A percentile compares a stretch with the other conserved stretches of the same genome.
Evolutionary conservation across 2,329 filamentous ascomycete species (phyloP).

Genomic region (Cyanodermella asteris): DNA sequence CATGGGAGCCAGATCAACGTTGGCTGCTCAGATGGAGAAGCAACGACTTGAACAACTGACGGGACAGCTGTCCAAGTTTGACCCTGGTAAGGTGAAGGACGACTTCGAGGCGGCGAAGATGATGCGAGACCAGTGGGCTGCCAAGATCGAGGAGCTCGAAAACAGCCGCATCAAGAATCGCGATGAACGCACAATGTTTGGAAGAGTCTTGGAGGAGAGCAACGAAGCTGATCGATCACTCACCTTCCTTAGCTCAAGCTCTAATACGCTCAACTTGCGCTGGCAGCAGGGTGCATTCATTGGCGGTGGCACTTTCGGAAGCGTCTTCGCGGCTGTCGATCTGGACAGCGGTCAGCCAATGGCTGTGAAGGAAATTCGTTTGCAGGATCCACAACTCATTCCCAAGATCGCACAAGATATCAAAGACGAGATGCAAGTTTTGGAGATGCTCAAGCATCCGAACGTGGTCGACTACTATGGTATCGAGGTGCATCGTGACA

Average conservation of each 20-base stretch:
- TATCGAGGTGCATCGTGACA: slow-evolving; percentile 93
- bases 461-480: slow-evolving; percentile 97
- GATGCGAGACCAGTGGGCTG: slow-evolving; percentile 54
- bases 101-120: slow-evolving; percentile 67
- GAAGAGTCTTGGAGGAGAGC: slow-evolving; percentile 75
- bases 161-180: slow-evolving; percentile 56
- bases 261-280: slow-evolving; percentile 82
- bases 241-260: slow-evolving; percentile 78
- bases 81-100: slow-evolving; percentile 50
- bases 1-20: slow-evolving; percentile 82
- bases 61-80: slow-evolving; percentile 53
- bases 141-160: slow-evolving; percentile 55
- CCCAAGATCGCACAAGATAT: slow-evolving; percentile 87
- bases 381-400: slow-evolving; percentile 91
- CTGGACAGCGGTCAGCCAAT: slow-evolving; percentile 88
- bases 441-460: slow-evolving; percentile 88
- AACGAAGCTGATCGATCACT: slow-evolving; percentile 92
- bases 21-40: slow-evolving; percentile 85
- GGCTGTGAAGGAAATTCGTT: slow-evolving; percentile 94
- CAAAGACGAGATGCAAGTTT: slow-evolving; percentile 85
- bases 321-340: slow-evolving; percentile 93
- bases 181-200: slow-evolving; percentile 66
- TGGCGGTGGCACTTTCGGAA: slow-evolving; percentile 89
- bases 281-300: slow-evolving; percentile 99
- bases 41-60: slow-evolving; percentile 64